Evolutionary conservation across 176 grass and related monocot genomes (phyloP).

Genomic region (Echinochloa phyllopogon): DNA sequence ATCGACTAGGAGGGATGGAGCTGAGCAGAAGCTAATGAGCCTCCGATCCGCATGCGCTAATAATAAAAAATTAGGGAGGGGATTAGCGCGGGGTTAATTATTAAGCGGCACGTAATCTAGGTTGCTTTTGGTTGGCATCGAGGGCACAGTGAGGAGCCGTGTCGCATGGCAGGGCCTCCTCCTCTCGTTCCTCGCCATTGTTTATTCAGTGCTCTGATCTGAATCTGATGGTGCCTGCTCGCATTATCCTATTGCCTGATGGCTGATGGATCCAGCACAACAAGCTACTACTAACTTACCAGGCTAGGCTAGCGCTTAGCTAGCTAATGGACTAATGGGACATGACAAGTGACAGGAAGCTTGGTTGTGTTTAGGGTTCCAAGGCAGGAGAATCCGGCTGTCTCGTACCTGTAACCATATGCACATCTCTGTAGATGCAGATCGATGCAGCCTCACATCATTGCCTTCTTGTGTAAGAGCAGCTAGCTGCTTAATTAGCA

Average conservation of each 20-base stretch:
- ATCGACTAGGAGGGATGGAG: neutral
- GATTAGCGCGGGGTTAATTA: neutral
- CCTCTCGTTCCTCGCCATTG: slow-evolving; percentile 46
- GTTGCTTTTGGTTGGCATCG: slow-evolving; percentile 37
- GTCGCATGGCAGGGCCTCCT: slow-evolving; percentile 42
- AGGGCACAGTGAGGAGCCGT: slow-evolving; percentile 55
- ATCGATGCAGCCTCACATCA: slow-evolving; percentile 3
- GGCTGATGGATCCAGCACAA: slow-evolving; percentile 28
- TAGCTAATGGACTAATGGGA: neutral
- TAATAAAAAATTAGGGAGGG: slow-evolving; percentile 27
- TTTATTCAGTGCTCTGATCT: neutral
- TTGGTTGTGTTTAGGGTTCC: slow-evolving; percentile 65
- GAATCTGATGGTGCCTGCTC: neutral
- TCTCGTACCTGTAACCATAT: neutral
- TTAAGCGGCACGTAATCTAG: neutral
- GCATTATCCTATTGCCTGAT: slow-evolving; percentile 28
- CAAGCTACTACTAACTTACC: neutral
- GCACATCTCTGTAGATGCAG: slow-evolving; percentile 19
- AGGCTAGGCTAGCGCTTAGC: neutral
- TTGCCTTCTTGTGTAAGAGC: slow-evolving; percentile 8
- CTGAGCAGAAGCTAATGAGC: neutral
- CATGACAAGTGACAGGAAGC: slow-evolving; percentile 46
- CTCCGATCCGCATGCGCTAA: slow-evolving; percentile 39
- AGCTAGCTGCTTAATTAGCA: neutral
- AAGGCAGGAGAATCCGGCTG: slow-evolving; percentile 41